Evolutionary conservation across 2,329 filamentous ascomycete genomes (phyloP), one percentile per base, ranked within the genome.

Genomic region (Orbilia ellipsospora): DNA sequence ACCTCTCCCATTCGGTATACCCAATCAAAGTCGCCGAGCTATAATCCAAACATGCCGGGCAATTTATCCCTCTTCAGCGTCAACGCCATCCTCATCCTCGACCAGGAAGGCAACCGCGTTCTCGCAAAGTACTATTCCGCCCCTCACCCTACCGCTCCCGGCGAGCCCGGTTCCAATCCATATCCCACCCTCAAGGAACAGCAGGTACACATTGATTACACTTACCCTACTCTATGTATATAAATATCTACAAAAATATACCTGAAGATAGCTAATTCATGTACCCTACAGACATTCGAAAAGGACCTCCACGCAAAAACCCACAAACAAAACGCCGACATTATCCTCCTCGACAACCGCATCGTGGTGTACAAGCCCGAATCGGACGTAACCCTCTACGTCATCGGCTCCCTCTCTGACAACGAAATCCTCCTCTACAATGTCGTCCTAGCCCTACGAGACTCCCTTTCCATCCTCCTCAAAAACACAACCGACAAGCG

Each of bases 301-400:
- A 97, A 97, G 85, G 95, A 94, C 4, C 88, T 99, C 45, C 85
- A 97, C 74, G 90, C 97, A 81, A 98, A 99, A 87, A 98, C 95
- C 15, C 90, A 92, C 79, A 99, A 98, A 86, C 76, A 77, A 31
- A 94, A 89, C 13, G 93, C 91, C 80, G 95, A 98, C 84, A 95
- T 99, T 80, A 96, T 99, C 80, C 89, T 99, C 67, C 98, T 97
- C 84, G 95, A 99, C 84, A 96, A 96, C 85, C 89, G 93, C 80
- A 91, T 99, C 77, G 93, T 98, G 66, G 90, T 98, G 62, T 99
- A 97, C 87, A 99, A 99, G 89, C 91, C 91, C 85, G 95, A 99
- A 86, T 93, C 92, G 80, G 95, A 99, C 83, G 92, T 98, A 69
- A 97, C 97, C 91, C 88, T 92, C 54, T 98, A 98, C 82, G 91